Evolutionary conservation across 352 stramenopile genomes (phyloP), one percentile per base, ranked within the genome.

Genomic region (Globisporangium viniferum): DNA sequence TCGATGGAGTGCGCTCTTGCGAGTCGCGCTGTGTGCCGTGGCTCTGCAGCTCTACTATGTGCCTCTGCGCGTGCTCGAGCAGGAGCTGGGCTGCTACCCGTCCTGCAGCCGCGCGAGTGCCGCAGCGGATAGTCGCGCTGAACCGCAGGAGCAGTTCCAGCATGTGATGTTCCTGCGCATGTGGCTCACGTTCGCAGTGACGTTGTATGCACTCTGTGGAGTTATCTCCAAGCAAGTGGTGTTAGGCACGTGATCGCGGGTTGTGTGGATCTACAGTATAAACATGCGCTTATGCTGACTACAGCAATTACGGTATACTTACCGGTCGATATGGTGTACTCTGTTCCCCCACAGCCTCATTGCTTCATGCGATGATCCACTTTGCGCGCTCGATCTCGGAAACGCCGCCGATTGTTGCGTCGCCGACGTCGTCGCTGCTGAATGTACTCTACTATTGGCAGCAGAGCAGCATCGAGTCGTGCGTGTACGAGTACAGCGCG

Each of bases 401-500:
- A 0, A 18, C 36, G 3, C 57, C 69, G 29, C 33, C 41, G 20
- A 54, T 71, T 35, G 39, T 71, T 33, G 36, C 65, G 48, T 44
- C 59, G 14, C 49, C 35, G 5, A 41, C 36, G 12, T 36, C 33
- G 14, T 22, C 53, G 31, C 66, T 64, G 24, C 53, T 46, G 4
- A 27, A 48, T 6, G 10, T 54, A 14, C 14, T 58, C 4, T 54
- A n/a, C 39, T 67, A 67, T 41, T 71, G 66, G 66, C 33, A 64
- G 54, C 33, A 58, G 6, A 56, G n/a, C 41, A 54, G 27, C 27
- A 7, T 57, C 6, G 24, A 64, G 18, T n/a, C 51, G 2, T 73
- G 68, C 39, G 60, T 59, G 24, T 74, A 76, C 51, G 79, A 86
- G 57, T 73, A 64, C 56, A 64, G 68, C 22, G 60, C 54, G 8